phyloP scores from a whole-genome alignment of 352 stramenopile genomes.

The Phytophthora sp. region DNA sequence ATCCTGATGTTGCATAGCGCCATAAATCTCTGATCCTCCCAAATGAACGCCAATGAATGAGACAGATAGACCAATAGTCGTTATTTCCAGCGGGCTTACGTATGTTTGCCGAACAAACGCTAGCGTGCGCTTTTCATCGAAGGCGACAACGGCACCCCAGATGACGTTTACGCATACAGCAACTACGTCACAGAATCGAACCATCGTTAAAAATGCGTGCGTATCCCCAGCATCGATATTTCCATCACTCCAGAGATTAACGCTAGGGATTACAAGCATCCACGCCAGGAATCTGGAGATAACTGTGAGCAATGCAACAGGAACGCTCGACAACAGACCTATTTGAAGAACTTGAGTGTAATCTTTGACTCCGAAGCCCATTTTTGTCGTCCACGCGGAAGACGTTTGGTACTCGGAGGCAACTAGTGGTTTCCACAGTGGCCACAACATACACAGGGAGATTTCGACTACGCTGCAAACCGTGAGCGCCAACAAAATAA shows the following conservation, averaged over 20 bases:
- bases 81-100: constrained; percentile 42
- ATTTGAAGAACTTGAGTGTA: constrained; percentile 44
- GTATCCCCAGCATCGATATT: constrained; percentile 24
- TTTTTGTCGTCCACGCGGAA: constrained; percentile 35
- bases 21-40: constrained; percentile 7
- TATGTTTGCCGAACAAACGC: constrained; percentile 38
- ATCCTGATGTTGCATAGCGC: constrained; percentile 14
- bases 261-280: constrained; percentile 51
- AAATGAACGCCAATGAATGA: constrained; percentile 6
- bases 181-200: constrained; percentile 46
- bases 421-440: constrained; percentile 35
- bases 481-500: constrained; percentile 44
- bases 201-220: constrained; percentile 46
- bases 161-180: constrained; percentile 42
- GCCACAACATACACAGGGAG: constrained; percentile 35
- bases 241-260: constrained; percentile 37
- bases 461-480: constrained; percentile 44
- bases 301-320: constrained; percentile 41
- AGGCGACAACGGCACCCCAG: constrained; percentile 42
- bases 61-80: constrained; percentile 21
- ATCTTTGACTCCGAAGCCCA: constrained; percentile 39
- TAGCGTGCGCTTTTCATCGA: constrained; percentile 39
- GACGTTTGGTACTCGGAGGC: constrained; percentile 25
- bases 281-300: constrained; percentile 55
- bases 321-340: constrained; percentile 47